phyloP scores from a whole-genome alignment of 805 yeast species.

The Candida coquimbonensis region DNA sequence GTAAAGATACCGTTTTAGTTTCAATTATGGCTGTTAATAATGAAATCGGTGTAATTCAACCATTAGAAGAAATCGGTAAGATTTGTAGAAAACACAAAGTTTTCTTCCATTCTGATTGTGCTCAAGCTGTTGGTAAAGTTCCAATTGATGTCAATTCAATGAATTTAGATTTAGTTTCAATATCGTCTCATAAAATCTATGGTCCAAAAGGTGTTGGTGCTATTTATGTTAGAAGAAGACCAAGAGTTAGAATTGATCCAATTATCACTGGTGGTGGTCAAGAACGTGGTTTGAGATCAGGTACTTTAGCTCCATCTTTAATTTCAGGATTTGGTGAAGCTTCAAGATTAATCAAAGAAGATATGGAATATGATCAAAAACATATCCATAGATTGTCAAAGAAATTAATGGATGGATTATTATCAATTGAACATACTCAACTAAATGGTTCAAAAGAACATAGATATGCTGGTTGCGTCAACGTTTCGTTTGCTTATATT shows the following conservation, averaged over 20 bases:
- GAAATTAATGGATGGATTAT: constrained; percentile 64
- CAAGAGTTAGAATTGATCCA: constrained; percentile 95
- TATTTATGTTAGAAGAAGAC: constrained; percentile 90
- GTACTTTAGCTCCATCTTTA: constrained; percentile 95
- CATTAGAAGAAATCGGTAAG: constrained; percentile 86
- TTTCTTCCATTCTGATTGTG: constrained; percentile 96
- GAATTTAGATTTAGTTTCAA: constrained; percentile 89
- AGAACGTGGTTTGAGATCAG: constrained; percentile 95
- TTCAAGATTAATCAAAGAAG: constrained; percentile 71
- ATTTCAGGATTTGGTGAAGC: constrained; percentile 98
- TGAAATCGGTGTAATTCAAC: constrained; percentile 97
- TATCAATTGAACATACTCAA: constrained; percentile 81
- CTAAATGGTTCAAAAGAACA: constrained; percentile 75
- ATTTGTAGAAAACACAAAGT: constrained; percentile 83
- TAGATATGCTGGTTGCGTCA: constrained; percentile 90
- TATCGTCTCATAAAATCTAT: constrained; percentile 92
- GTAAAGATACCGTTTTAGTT: constrained; percentile 86
- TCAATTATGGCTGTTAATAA: constrained; percentile 97
- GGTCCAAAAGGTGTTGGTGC: constrained; percentile 99
- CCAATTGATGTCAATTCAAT: constrained; percentile 86
- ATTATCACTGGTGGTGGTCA: constrained; percentile 97
- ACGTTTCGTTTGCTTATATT: constrained; percentile 92
- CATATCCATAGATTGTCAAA: constrained; percentile 69
- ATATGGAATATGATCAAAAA: constrained; percentile 62
- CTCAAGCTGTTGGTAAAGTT: constrained; percentile 95